These are phyloP conservation scores for Elsinoe arachidis DNA, from an alignment of 2,329 filamentous ascomycete genomes.

Conservation along the genomic window DNA sequence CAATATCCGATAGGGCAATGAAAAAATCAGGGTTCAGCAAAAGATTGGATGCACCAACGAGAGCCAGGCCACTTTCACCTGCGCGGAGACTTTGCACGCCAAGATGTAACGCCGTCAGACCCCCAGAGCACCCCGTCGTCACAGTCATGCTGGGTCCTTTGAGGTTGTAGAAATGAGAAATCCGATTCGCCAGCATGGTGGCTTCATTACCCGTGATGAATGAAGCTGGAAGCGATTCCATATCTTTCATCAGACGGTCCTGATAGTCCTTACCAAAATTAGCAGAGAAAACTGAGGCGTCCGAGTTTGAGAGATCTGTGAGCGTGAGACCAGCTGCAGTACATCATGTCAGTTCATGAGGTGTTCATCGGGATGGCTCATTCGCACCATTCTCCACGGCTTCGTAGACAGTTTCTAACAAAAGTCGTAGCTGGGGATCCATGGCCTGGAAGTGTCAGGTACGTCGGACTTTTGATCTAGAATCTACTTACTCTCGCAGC, in stretches of 20 bases:
- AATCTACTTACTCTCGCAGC: no score
- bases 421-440: slow-evolving; percentile 23
- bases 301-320: neutral
- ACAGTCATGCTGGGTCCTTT: slow-evolving; percentile 21
- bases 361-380: no score
- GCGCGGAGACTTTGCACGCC: slow-evolving; percentile 26
- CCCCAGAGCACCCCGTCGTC: slow-evolving; percentile 42
- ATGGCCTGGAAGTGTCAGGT: no score
- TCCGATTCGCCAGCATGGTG: slow-evolving; percentile 20
- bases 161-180: slow-evolving; percentile 21
- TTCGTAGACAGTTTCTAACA: slow-evolving; percentile 22
- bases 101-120: slow-evolving; percentile 29
- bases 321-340: slow-evolving; percentile 12
- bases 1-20: slow-evolving; percentile 22
- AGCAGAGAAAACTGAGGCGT: slow-evolving; percentile 16
- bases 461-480: no score
- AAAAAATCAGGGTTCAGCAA: slow-evolving; percentile 20
- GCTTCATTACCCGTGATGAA: slow-evolving; percentile 18
- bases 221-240: slow-evolving; percentile 18
- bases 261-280: slow-evolving; percentile 20
- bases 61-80: neutral
- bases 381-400: slow-evolving; percentile 16
- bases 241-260: slow-evolving; percentile 7
- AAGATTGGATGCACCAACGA: slow-evolving; percentile 22
- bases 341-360: no score